Evolutionary conservation across 257 asterid species (phyloP), one percentile per base, ranked within the genome.

Genomic region (Oldenlandia corymbosa): DNA sequence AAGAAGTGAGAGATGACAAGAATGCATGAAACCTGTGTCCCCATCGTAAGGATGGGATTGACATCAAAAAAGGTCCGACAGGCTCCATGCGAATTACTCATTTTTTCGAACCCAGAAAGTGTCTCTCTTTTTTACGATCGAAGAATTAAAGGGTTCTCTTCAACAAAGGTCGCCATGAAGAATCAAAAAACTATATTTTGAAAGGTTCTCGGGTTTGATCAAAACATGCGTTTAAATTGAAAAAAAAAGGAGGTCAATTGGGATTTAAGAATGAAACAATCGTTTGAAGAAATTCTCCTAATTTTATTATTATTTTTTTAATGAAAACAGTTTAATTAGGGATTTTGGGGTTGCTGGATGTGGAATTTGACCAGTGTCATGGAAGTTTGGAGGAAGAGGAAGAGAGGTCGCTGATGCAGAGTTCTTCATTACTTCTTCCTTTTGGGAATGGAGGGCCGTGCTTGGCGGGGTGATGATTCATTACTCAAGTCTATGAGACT

Each of bases 1-100:
- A 93, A 76, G 78, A 93, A 77, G 76, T 93, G 99, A 5, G 96
- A 90, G 68, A 90, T 84, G 34, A 90, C 96, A 59, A 93, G 99
- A 70, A 93, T 79, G 83, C 90, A 78, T 2, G 95, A 84, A 66
- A 86, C 77, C 71, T 93, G 99, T 57, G 91, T 70, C 6, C 92
- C 96, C 92, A 85, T 81, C 16, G 94, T 69, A 21, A 88, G 79
- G 64, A 93, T 79, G 43, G 99, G 99, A 62, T 93, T 90, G 86
- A 93, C 81, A 42, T 81, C 63, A 43, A 84, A 95, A 17, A 72
- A 66, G 0, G 48, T 71, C 65, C 86, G 80, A 42, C 47, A 45
- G 46, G 51, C 36, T 31, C 62, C 71, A 30, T 48, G 23, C 39
- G 37, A 23, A 54, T 39, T 24, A 34, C 42, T 62, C 78, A 73